Conservation (phyloP, 2,329 filamentous ascomycete species). For the Aspergillus costaricaensis region DNA sequence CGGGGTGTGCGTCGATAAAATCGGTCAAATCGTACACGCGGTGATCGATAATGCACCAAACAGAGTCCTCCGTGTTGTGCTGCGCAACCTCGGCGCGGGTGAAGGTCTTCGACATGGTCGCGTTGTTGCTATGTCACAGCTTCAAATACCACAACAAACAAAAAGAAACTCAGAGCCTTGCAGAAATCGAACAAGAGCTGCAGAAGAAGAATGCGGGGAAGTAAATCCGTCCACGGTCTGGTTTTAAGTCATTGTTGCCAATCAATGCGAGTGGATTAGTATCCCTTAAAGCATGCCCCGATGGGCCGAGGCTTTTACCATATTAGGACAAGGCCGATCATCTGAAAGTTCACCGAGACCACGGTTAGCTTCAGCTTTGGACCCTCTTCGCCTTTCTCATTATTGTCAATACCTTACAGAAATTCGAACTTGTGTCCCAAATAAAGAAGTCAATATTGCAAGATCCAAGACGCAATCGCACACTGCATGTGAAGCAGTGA, state of each 20-base stretch:
- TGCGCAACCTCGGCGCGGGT: constrained; percentile 66
- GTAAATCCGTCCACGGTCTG: not conserved
- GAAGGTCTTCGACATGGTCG: constrained; percentile 32
- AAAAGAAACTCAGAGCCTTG: not conserved
- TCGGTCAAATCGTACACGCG: constrained; percentile 85
- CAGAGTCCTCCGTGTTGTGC: constrained; percentile 72
- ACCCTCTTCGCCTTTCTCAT: not conserved
- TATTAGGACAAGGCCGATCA: constrained; percentile 7
- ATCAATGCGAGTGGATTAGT: constrained; percentile 20
- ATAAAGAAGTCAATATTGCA: too few relatives aligned
- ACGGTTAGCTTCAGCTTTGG: not conserved
- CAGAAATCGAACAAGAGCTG: not conserved
- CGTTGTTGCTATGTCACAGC: not conserved
- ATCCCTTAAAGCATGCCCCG: not conserved
- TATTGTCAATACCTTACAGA: too few relatives aligned
- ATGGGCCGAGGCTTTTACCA: constrained; percentile 20
- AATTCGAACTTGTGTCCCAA: too few relatives aligned
- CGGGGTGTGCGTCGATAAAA: constrained; percentile 82
- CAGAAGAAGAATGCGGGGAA: not conserved
- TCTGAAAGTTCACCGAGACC: not conserved
- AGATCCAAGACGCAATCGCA: too few relatives aligned
- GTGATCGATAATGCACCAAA: constrained; percentile 84
- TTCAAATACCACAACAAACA: not conserved
- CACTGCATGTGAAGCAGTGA: not conserved
- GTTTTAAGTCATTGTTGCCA: constrained; percentile 9